Evolutionary conservation across 176 grass and related monocot species (phyloP), one percentile per base, ranked within the genome.

Genomic region (Melocanna baccifera): DNA sequence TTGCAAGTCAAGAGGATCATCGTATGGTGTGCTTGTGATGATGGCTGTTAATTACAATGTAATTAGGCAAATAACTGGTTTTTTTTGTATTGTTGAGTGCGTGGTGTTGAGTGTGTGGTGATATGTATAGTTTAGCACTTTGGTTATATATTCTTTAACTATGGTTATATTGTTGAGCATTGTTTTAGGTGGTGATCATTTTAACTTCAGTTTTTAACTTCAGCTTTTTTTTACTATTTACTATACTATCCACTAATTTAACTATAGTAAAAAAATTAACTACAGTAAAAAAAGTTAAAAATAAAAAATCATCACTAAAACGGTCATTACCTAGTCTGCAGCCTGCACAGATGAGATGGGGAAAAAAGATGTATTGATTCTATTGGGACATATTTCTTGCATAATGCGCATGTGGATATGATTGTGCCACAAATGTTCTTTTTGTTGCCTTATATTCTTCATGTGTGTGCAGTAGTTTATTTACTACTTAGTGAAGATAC

Each of bases 11-110:
- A 58, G 22, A 59, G 64, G 51, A 61, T 42, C 39, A 16, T 61
- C 48, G 50, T 26, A 46, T 36, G 72, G 4, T 23, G 51, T 76
- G 37, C n/a, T 1, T 59, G 61, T 68, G 58, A 73, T 34, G 37
- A 6, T 22, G 61, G 71, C 19, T 62, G 76, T 72, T 39, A 32
- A 81, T 87, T 76, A 82, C 86, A 37, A 69, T 76, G 86, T 87
- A 87, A 69, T 82, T 69, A 82, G 62, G 51, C 3, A 82, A 82
- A 48, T 87, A 70, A 82, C 86, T 11, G 15, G 50, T 12, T 77
- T 82, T 82, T 82, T n/a, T n/a, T n/a, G n/a, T n/a, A n/a, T n/a
- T n/a, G 40, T 22, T 69, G 37, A 48, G 12, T 76, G 69, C 6
- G 4, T 62, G 50, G 4, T 64, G 40, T 22, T 69, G 37, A 48